Conservation (phyloP, 23 red algal species). For the Gracilaria domingensis region DNA sequence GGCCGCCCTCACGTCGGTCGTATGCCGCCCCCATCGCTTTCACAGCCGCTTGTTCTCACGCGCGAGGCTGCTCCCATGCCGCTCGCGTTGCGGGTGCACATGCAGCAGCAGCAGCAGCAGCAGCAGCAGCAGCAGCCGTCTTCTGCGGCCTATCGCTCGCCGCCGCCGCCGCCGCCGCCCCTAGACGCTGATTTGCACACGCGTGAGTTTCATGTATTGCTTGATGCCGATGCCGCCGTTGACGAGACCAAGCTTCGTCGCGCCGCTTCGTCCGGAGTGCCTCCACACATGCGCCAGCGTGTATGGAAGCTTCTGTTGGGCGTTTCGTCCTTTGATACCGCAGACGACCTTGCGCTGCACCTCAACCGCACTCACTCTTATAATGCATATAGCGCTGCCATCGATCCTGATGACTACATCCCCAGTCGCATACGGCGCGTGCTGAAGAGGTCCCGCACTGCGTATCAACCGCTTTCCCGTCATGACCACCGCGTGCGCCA, state of each 20-base stretch:
- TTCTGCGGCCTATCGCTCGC: background rate
- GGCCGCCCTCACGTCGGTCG: background rate
- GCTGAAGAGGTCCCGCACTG: conserved; percentile 25
- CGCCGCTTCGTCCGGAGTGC: conserved; percentile 74
- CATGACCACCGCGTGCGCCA: conserved; percentile 30
- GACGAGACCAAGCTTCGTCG: conserved; percentile 83
- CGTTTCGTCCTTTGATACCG: conserved; percentile 74
- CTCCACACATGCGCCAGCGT: conserved; percentile 59
- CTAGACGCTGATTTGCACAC: conserved; percentile 33
- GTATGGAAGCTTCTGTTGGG: conserved; percentile 89
- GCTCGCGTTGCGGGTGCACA: conserved; percentile 12
- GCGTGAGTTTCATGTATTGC: conserved; percentile 25
- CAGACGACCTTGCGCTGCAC: conserved; percentile 52
- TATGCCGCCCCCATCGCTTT: conserved; percentile 1
- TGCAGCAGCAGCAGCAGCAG: background rate
- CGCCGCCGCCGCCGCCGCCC: conserved; percentile 9
- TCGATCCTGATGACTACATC: conserved; percentile 20
- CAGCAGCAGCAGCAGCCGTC: background rate
- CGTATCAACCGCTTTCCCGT: conserved; percentile 20
- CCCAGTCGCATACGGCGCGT: conserved; percentile 47
- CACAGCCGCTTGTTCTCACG: background rate
- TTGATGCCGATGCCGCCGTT: conserved; percentile 87
- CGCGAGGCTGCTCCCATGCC: background rate
- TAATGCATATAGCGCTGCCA: conserved; percentile 12
- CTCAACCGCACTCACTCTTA: conserved; percentile 17